A percentile compares a stretch with the other conserved stretches of the same genome.
Evolutionary conservation across 306 rosid genomes (phyloP).

Genomic region (Castanea mollissima): DNA sequence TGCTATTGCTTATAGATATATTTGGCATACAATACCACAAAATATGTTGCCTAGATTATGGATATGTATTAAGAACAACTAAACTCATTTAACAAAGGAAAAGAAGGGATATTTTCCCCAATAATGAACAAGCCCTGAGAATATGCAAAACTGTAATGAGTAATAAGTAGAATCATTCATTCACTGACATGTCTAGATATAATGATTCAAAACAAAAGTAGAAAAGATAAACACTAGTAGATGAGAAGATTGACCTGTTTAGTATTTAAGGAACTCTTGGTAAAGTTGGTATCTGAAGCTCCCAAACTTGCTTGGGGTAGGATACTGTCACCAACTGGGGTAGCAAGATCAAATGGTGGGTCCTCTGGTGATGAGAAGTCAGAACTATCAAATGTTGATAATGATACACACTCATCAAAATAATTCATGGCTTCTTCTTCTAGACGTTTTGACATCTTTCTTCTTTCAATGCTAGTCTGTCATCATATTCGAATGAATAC

Average conservation of each 20-base stretch:
- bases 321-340: constrained; percentile 29
- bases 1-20: neutral
- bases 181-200: neutral
- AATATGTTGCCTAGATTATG: neutral
- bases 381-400: constrained; percentile 93
- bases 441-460: constrained; percentile 83
- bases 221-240: neutral
- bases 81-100: neutral
- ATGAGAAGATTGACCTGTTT: constrained; percentile 24
- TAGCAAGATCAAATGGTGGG: constrained; percentile 53
- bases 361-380: constrained; percentile 93
- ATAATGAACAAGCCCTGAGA: neutral
- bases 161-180: neutral
- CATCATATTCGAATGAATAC: constrained; percentile 14
- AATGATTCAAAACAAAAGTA: neutral
- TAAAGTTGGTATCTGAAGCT: constrained; percentile 29
- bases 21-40: neutral
- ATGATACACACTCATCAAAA: constrained; percentile 88
- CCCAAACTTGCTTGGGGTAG: constrained; percentile 54
- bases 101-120: neutral
- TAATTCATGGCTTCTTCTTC: constrained; percentile 90
- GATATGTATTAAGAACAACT: neutral
- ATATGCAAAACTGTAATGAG: neutral
- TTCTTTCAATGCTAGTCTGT: constrained; percentile 91
- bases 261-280: constrained; percentile 19